These are phyloP conservation scores for Sporodiniella umbellata DNA, from an alignment of 371 early-diverging fungal genomes.

Conservation along the genomic window DNA sequence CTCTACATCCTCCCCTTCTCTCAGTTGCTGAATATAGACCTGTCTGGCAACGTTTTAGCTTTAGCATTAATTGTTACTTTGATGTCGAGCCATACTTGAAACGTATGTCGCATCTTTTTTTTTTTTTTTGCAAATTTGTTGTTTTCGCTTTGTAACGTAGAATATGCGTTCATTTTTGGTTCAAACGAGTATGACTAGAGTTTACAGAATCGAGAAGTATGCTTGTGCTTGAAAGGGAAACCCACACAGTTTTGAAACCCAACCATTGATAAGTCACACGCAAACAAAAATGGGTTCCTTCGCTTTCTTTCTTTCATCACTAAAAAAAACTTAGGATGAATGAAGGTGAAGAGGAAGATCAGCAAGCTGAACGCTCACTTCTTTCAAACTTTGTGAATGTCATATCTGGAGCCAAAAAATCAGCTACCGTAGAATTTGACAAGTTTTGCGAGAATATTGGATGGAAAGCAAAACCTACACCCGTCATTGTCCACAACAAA, in stretches of 20 bases:
- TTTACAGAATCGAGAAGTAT: too few relatives aligned
- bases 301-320: neutral
- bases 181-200: too few relatives aligned
- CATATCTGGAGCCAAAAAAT: slow-evolving; percentile 12
- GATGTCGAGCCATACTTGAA: too few relatives aligned
- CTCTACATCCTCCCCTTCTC: too few relatives aligned
- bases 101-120: too few relatives aligned
- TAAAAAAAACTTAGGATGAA: neutral
- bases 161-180: too few relatives aligned
- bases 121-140: too few relatives aligned
- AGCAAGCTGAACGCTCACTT: neutral
- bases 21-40: too few relatives aligned
- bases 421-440: slow-evolving; percentile 20
- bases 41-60: too few relatives aligned
- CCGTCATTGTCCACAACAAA: neutral
- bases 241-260: neutral
- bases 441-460: slow-evolving; percentile 12
- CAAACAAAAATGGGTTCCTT: neutral
- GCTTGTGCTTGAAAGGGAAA: too few relatives aligned
- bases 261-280: neutral
- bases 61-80: too few relatives aligned
- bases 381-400: slow-evolving; percentile 5
- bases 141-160: too few relatives aligned
- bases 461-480: neutral
- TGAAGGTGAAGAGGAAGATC: neutral